Conservation (phyloP, 352 stramenopile species). For the Globisporangium megalacanthum region DNA sequence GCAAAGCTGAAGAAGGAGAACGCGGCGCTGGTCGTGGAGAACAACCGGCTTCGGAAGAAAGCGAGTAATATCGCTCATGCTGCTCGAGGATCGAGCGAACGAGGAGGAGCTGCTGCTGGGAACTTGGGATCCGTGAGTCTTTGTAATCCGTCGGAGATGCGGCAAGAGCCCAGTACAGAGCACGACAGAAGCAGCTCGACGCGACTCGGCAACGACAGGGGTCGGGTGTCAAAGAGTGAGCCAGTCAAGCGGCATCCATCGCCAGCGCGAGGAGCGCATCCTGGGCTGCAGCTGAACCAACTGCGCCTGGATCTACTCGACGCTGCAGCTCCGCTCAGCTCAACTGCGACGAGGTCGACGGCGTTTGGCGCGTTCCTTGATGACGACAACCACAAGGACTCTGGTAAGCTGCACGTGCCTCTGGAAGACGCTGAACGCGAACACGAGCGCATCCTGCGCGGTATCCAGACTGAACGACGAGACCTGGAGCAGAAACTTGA, state of each 20-base stretch:
- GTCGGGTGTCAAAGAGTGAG: not conserved
- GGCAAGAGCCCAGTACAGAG: not conserved
- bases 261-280: not conserved
- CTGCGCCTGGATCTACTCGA: conserved; percentile 27
- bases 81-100: not conserved
- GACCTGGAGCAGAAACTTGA: conserved; percentile 13
- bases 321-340: not conserved
- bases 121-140: not conserved
- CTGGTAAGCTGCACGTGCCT: not conserved
- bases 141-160: not conserved
- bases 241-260: not conserved
- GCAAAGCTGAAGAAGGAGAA: conserved; percentile 36
- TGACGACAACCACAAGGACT: not conserved
- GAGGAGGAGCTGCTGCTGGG: not conserved
- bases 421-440: conserved; percentile 9
- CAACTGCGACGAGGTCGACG: not conserved
- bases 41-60: conserved; percentile 39
- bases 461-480: conserved; percentile 13
- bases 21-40: conserved; percentile 33
- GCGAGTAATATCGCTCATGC: conserved; percentile 5
- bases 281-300: conserved; percentile 22
- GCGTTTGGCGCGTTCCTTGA: conserved; percentile 1
- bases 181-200: not conserved
- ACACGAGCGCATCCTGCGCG: conserved; percentile 11
- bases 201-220: not conserved